Evolutionary conservation across 768 basidiomycete genomes (phyloP), one percentile per base, ranked within the genome.

Genomic region (Mycena epipterygia): DNA sequence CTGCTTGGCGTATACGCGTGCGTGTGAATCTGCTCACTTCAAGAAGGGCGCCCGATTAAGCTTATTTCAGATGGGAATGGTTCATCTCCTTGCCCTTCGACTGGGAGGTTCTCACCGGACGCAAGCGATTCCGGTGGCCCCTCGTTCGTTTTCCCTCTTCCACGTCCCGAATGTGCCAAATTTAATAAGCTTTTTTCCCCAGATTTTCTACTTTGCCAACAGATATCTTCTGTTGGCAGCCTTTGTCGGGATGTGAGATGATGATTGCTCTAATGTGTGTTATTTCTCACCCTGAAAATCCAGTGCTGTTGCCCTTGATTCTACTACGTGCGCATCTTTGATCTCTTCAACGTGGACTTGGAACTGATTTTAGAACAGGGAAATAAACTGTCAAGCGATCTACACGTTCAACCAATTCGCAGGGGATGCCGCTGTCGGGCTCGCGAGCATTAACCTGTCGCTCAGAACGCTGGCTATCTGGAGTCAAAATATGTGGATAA

Each of bases 341-440:
- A 42, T 29, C 55, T 21, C 8, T 13, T 2, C 9, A 16, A 2
- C 23, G 27, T 14, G 5, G n/a, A 13, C 25, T 7, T n/a, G 21
- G 3, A 44, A 21, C 42, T 32, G n/a, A n/a, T 30, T 42, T 37
- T 16, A 33, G 51, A 21, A n/a, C 63, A 87, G 84, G 23, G 78
- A 85, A 73, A 79, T 92, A 42, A 79, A 93, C 75, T 93, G 91
- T 63, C 90, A 91, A 72, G 83, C 85, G 0, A 73, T 93, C 27
- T 92, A 88, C 75, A 89, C 87, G 1, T 91, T 92, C 80, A 91
- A 89, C 66, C 89, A 90, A 71, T 69, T 83, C 14, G 81, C 83
- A 57, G 88, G 88, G 0, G 84, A 88, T 68, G 81, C 83, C 14
- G 79, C 87, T 7, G 80, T 88, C 14, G 87, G 88, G 4, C 74